Base-by-base conservation (phyloP, 2,329 filamentous ascomycete genomes). In the Claviceps sp. region DNA sequence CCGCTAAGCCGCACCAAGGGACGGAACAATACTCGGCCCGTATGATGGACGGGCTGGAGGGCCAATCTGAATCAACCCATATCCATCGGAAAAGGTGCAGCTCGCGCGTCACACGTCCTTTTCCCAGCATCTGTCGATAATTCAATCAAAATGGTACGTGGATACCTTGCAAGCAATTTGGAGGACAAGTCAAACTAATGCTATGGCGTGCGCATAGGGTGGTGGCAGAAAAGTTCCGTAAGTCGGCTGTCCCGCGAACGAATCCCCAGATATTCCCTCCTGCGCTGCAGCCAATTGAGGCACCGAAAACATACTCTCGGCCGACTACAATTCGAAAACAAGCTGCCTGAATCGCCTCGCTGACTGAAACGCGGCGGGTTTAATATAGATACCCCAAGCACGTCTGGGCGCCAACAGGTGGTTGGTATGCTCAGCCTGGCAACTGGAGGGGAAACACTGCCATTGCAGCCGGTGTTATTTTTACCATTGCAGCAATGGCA, bases 361-460 rank as follows among this genome's bases (percentile, higher is more conserved):
- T 41, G 14, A 22, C 30, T 34, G 30, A 34, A n/a, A 37, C 2
- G 22, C 37, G 11, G 14, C 26, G 55, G 48, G 48, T 41, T 54
- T 49, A 18, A 37, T 42, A 47, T 63, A 95, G 88, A 66, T 95
- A 95, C 73, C 90, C 89, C 70, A 96, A 95, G 78, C 91, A 98
- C 78, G 88, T 98, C 78, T 98, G 93, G 93, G 97, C 93, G 65
- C 93, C 93, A 56, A 78, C 91, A 59, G 93, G 93, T 78, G 93
- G 93, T 72, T 98, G 93, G 93, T 98, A 98, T 72, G 75, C 85
- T 51, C 91, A 95, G 69, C 93, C 93, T 51, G 76, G 79, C 60
- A 98, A 98, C 78, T 98, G 93, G 93, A 93, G 86, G 69, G 73
- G 75, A 63, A 98, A 98, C 76, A 98, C 93, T 5, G 77, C 84